Evolutionary conservation across 2,329 filamentous ascomycete genomes (phyloP).

Genomic region (Xylariaceae sp.): DNA sequence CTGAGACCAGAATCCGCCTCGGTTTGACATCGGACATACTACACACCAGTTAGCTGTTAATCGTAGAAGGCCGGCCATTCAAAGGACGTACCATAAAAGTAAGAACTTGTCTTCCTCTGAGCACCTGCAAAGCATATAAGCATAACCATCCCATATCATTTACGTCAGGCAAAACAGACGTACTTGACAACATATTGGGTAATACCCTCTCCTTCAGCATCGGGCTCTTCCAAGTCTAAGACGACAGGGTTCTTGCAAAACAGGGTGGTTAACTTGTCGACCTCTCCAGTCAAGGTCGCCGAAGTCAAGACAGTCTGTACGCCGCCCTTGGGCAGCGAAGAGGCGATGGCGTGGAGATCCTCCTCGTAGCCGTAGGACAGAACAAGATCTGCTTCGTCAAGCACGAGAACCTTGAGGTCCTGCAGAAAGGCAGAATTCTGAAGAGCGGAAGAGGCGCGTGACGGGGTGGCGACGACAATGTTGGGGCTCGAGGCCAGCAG

Average conservation of each 20-base stretch:
- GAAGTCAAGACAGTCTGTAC: constrained; percentile 92
- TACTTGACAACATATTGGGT: constrained; percentile 84
- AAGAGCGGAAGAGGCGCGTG: constrained; percentile 75
- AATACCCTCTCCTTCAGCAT: constrained; percentile 71
- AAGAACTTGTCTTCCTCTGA: constrained; percentile 98
- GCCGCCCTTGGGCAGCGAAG: constrained; percentile 68
- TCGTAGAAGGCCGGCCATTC: not conserved
- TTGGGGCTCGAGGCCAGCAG: constrained; percentile 83
- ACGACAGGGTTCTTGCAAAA: constrained; percentile 80
- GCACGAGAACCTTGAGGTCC: constrained; percentile 71
- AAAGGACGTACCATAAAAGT: constrained; percentile 51
- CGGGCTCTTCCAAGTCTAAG: constrained; percentile 77
- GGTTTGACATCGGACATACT: not conserved
- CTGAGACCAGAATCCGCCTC: no score
- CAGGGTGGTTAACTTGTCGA: constrained; percentile 77
- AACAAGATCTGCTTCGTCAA: constrained; percentile 93
- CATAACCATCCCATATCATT: not conserved
- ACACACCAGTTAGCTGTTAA: not conserved
- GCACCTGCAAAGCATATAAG: constrained; percentile 49
- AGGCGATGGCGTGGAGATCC: constrained; percentile 76
- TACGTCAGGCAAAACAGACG: constrained; percentile 20
- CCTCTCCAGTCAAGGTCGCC: constrained; percentile 83
- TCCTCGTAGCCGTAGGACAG: constrained; percentile 92
- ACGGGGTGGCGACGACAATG: constrained; percentile 85
- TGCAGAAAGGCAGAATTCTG: constrained; percentile 68